Evolutionary conservation across 2,329 filamentous ascomycete species (phyloP).

Genomic region (Diaporthe helianthi): DNA sequence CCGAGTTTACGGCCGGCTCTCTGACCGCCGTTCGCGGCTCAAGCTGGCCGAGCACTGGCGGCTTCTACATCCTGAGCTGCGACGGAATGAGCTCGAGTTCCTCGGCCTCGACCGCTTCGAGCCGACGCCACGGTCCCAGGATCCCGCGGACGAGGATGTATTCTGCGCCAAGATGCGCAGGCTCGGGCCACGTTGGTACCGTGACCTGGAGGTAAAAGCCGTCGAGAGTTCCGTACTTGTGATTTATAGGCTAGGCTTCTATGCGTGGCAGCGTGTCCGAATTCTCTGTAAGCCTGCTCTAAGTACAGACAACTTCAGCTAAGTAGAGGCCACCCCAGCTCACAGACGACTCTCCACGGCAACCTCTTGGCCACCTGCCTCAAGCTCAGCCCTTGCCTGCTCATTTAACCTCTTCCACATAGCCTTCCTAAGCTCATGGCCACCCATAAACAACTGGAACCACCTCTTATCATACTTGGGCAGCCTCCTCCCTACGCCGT

Average conservation of each 20-base stretch:
- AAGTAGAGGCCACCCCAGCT: neutral
- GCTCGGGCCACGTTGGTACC: neutral
- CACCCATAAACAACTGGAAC: constrained; percentile 58
- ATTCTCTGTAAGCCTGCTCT: neutral
- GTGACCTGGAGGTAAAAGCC: neutral
- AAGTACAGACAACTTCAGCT: neutral
- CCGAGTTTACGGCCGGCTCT: neutral
- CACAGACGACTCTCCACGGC: neutral
- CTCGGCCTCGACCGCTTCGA: constrained; percentile 14
- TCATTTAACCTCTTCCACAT: constrained; percentile 65
- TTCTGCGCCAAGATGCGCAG: constrained; percentile 3
- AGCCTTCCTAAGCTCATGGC: constrained; percentile 60
- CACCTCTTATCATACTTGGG: constrained; percentile 55
- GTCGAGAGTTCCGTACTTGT: neutral
- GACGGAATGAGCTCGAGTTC: constrained; percentile 7
- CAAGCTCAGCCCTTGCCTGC: constrained; percentile 39
- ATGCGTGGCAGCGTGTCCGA: neutral
- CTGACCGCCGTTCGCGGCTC: neutral
- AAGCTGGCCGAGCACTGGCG: constrained; percentile 16
- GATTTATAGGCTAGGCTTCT: neutral
- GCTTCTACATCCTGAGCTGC: constrained; percentile 7
- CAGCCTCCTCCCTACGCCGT: constrained; percentile 52
- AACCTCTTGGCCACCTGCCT: neutral
- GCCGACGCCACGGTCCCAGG: constrained; percentile 7
- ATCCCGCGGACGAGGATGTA: constrained; percentile 6